Conservation (phyloP, 1,284 basidiomycete genomes). For the Gymnopus androsaceus region DNA sequence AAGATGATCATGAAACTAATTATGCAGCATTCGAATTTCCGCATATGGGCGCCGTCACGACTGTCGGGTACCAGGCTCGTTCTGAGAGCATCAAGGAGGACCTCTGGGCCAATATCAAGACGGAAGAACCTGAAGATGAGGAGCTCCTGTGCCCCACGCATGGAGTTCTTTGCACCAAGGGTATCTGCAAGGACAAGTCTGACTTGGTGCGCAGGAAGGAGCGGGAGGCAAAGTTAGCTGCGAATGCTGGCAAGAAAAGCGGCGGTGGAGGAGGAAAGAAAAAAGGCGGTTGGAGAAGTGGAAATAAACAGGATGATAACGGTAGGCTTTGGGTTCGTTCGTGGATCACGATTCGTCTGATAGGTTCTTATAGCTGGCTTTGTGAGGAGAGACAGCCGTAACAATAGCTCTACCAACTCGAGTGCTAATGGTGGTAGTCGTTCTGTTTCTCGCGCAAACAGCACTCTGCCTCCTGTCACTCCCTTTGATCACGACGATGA, state of each 20-base stretch:
- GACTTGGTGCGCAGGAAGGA: background rate
- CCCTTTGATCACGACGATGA: background rate
- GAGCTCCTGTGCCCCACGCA: slow-evolving; percentile 8
- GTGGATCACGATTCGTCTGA: background rate
- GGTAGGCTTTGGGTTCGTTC: background rate
- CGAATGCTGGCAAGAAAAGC: background rate
- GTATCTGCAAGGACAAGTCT: slow-evolving; percentile 1
- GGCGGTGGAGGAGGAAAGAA: background rate
- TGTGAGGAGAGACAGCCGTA: background rate
- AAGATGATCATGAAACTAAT: background rate
- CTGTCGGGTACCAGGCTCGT: background rate
- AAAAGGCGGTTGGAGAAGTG: background rate
- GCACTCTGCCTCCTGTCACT: background rate
- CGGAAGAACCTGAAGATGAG: background rate
- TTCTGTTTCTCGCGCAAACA: background rate
- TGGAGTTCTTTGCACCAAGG: slow-evolving; percentile 6
- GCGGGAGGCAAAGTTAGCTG: background rate
- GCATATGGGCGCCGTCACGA: background rate
- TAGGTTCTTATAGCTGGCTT: background rate
- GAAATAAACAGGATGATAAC: background rate
- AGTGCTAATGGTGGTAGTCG: background rate
- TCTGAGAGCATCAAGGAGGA: background rate
- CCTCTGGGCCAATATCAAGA: background rate
- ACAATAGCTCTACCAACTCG: background rate
- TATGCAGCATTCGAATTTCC: background rate